Percentiles rank a stretch among this genome's conserved stretches.
Evolutionary conservation across 2,329 filamentous ascomycete species (phyloP).

Genomic region (Diaporthe helianthi): DNA sequence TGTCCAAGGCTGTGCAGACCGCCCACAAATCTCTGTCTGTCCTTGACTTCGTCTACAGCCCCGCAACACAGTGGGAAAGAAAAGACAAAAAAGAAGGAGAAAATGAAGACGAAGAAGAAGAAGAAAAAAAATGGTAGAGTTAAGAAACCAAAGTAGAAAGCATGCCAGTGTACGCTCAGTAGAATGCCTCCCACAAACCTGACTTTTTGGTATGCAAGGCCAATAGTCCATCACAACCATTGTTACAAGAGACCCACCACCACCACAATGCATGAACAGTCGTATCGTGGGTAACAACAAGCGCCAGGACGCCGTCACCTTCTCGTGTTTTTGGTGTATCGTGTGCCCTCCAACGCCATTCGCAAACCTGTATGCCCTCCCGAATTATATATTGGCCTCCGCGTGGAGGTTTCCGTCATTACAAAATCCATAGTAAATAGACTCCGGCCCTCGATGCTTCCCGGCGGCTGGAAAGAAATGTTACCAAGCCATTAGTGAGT

Average conservation of each 20-base stretch:
- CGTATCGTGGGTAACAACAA: background rate
- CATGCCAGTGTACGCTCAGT: background rate
- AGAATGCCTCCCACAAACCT: slow-evolving; percentile 8
- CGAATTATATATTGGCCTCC: slow-evolving; percentile 5
- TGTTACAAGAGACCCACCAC: background rate
- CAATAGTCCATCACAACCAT: background rate
- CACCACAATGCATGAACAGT: background rate
- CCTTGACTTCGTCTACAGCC: background rate
- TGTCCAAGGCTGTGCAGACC: too few relatives aligned
- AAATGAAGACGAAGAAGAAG: too few relatives aligned
- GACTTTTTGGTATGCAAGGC: background rate
- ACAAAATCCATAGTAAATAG: slow-evolving; percentile 5
- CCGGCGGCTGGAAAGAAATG: slow-evolving; percentile 14
- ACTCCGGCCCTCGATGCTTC: slow-evolving; percentile 1
- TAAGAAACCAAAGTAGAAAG: background rate
- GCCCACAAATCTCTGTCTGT: background rate
- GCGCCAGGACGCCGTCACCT: slow-evolving; percentile 4
- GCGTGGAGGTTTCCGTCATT: background rate
- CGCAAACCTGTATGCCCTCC: background rate
- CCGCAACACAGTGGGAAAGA: background rate
- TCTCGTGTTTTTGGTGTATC: slow-evolving; percentile 7
- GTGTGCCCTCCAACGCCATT: slow-evolving; percentile 1
- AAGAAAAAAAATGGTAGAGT: too few relatives aligned
- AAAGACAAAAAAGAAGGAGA: too few relatives aligned
- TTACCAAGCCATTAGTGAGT: background rate